Evolutionary conservation across 176 grass and related monocot species (phyloP).

Genomic region (Eragrostis curvula): DNA sequence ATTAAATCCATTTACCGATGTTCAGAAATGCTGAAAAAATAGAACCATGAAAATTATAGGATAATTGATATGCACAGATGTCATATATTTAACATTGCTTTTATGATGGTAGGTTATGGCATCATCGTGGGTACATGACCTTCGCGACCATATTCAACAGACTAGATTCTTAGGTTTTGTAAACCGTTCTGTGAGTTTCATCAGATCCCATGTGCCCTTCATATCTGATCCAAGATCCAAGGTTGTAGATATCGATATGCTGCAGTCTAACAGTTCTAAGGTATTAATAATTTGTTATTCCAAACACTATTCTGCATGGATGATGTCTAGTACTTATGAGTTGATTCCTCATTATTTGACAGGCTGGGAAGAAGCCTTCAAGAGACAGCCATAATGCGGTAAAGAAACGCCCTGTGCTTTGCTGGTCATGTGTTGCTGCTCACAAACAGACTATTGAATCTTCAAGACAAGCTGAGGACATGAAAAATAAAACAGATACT

Average conservation of each 20-base stretch:
- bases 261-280: conserved; percentile 39
- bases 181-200: conserved; percentile 72
- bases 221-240: conserved; percentile 72
- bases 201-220: conserved; percentile 77
- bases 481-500: conserved; percentile 11
- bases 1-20: conserved; percentile 8
- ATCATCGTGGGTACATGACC: conserved; percentile 80
- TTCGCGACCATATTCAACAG: conserved; percentile 72
- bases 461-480: conserved; percentile 35
- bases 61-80: conserved; percentile 18
- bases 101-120: conserved; percentile 60
- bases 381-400: conserved; percentile 3
- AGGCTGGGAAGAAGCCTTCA: conserved; percentile 44
- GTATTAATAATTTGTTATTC: conserved; percentile 39
- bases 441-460: conserved; percentile 19
- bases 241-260: conserved; percentile 76
- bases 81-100: conserved; percentile 25
- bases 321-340: neutral
- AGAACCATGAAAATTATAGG: neutral
- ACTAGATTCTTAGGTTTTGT: conserved; percentile 82
- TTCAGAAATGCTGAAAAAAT: conserved; percentile 26
- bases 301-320: conserved; percentile 13
- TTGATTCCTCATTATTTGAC: conserved; percentile 15
- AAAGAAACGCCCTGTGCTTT: conserved; percentile 47
- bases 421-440: conserved; percentile 56